Evolutionary conservation across 2,329 filamentous ascomycete genomes (phyloP), one percentile per base, ranked within the genome.

Genomic region (Didymella exigua): DNA sequence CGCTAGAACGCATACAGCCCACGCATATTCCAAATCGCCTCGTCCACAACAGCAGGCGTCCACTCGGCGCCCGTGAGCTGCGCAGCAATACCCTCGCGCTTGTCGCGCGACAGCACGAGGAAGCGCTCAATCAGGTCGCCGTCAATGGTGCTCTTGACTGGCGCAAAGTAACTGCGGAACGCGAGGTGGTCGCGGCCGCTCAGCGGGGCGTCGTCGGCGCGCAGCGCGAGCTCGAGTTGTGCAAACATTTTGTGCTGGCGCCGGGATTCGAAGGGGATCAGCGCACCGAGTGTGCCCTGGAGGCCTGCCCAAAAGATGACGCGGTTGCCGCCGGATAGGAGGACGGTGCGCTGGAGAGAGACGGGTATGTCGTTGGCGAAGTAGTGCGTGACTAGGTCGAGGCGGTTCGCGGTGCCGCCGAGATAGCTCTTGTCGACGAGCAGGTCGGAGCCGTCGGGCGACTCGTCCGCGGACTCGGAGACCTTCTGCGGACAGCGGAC

Each of bases 241-340:
- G 97, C 93, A 84, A 99, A 99, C 78, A 99, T 98, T 75, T 98
- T 95, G 44, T 96, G 90, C 68, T 98, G 93, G 71, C 98, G 93
- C 31, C 96, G 89, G 59, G 88, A 89, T 41, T 92, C 81, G 71
- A 99, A 98, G 0, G 96, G 95, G 41, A 99, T 89, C 42, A 99
- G 83, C 48, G 96, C 91, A 43, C 93, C 95, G 33, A 99, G 86
- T 0, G 95, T 98, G 43, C 95, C 96, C 76, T 97, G 93, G 16
- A 99, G 81, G 18, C 96, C 96, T 61, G 89, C 90, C 95, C 95
- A 99, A 47, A 99, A 82, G 2, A 99, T 79, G 34, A 98, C 86
- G 60, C 97, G 92, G 62, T 93, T 89, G 4, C 95, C 95, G 66
- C 95, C 95, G 18, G 95, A 90, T 3, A 98, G 90, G 8, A 99